Base-by-base conservation (phyloP, 129 eudicot genomes). In the Tanacetum coccineum region DNA sequence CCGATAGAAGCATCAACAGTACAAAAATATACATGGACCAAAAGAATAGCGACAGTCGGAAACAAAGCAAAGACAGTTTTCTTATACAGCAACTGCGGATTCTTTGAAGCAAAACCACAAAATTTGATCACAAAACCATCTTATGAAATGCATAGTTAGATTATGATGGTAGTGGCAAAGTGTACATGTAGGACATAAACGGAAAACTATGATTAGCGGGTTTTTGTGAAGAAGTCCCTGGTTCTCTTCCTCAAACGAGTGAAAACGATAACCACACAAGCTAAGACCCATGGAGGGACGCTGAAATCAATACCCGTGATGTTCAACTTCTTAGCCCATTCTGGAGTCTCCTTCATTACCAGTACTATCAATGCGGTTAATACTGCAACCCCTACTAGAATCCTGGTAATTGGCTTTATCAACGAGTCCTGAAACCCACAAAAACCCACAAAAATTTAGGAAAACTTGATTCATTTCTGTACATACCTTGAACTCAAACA, bases 191-290 rank as follows among this genome's bases (percentile, higher is more conserved):
- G 8, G 39, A 6, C 39, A 32, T 32, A 32, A 32, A 32, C 39
- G 7, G 39, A 19, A 54, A 13, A 54, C 59, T 54, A 54, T 10
- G 51, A 81, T 53, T 49, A 73, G 63, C 66, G 64, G 17, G 64
- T 69, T 42, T 78, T 88, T 42, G 71, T 26, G 18, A 88, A 70
- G 73, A 85, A 87, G 82, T 74, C 77, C 62, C 59, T 68, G 8
- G 96, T 88, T 78, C 96, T 81, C 87, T 88, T 92, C 83, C 91
- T 81, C 79, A 88, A 51, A 62, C 98, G 98, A 62, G 83, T 86
- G 84, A 92, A 85, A 15, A 88, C 78, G 57, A 92, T 82, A 70
- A 92, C 82, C 26, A 73, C 91, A 19, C 96, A 83, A 68, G 98
- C 94, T 17, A 92, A 71, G 54, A 85, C 57, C 97, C 97, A 91